Conservation (phyloP, 73 alveolate genomes). For the Paramecium bursaria region DNA sequence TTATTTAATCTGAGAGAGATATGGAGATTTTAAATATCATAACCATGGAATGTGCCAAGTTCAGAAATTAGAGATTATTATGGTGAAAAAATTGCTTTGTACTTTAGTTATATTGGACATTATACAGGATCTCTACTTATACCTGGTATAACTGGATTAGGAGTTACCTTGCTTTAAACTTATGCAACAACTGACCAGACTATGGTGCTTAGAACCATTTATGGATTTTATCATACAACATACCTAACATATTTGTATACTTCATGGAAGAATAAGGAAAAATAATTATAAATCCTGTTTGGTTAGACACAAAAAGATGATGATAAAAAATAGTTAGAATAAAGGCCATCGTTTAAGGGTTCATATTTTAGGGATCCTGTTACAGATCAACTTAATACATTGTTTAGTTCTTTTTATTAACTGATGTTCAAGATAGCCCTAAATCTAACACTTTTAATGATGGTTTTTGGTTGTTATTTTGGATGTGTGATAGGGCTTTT, state of each 20-base stretch:
- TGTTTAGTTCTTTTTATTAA: conserved; percentile 16
- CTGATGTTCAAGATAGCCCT: neutral
- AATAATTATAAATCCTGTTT: conserved; percentile 16
- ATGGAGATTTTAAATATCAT: conserved; percentile 18
- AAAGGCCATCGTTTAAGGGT: conserved; percentile 67
- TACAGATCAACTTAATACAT: conserved; percentile 61
- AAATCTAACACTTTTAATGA: conserved; percentile 8
- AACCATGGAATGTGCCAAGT: conserved; percentile 61
- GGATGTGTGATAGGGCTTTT: conserved; percentile 50
- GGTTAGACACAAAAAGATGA: conserved; percentile 47
- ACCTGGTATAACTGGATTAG: conserved; percentile 56
- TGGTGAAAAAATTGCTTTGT: conserved; percentile 89
- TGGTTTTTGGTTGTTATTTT: conserved; percentile 35
- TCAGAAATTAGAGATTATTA: conserved; percentile 77
- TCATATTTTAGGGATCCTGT: conserved; percentile 50
- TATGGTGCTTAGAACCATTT: neutral
- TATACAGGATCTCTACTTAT: conserved; percentile 42
- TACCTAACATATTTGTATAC: conserved; percentile 16
- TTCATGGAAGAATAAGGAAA: conserved; percentile 59
- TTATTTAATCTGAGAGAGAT: conserved; percentile 44
- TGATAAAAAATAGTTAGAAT: conserved; percentile 32
- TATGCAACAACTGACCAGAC: neutral
- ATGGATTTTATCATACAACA: conserved; percentile 13
- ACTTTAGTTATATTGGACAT: conserved; percentile 72
- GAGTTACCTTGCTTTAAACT: neutral